Conservation (phyloP, 2,329 filamentous ascomycete species). For the Cladosporium halotolerans region DNA sequence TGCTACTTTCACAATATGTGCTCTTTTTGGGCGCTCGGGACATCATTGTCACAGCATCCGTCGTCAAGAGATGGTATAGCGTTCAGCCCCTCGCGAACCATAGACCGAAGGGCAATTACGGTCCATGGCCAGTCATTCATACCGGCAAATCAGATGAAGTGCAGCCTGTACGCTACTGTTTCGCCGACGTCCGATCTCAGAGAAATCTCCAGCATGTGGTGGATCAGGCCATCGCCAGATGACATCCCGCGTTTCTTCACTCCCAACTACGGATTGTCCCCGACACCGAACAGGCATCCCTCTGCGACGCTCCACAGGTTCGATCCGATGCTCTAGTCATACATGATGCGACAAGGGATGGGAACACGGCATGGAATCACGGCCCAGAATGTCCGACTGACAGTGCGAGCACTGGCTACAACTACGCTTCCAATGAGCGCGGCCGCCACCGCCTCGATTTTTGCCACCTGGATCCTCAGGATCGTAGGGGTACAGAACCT, state of each 20-base stretch:
- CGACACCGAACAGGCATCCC: conserved; percentile 11
- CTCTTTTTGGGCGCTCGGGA: too few relatives aligned
- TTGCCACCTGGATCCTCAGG: conserved; percentile 7
- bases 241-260: conserved; percentile 15
- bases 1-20: too few relatives aligned
- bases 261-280: conserved; percentile 14
- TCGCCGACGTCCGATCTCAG: conserved; percentile 14
- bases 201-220: conserved; percentile 16
- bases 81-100: neutral
- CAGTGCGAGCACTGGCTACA: conserved; percentile 15
- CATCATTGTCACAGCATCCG: neutral
- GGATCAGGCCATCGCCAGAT: conserved; percentile 14
- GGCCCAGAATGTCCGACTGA: conserved; percentile 11
- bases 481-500: neutral
- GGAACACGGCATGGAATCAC: conserved; percentile 14
- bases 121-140: conserved; percentile 17
- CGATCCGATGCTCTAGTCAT: conserved; percentile 17
- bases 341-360: conserved; percentile 16
- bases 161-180: conserved; percentile 20
- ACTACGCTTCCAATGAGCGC: conserved; percentile 2
- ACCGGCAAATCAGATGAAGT: neutral
- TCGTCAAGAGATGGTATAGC: conserved; percentile 16
- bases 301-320: conserved; percentile 3
- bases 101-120: conserved; percentile 7
- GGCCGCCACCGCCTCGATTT: conserved; percentile 1